Evolutionary conservation across 768 basidiomycete species (phyloP).

Genomic region (Udeniomyces megalosporus): DNA sequence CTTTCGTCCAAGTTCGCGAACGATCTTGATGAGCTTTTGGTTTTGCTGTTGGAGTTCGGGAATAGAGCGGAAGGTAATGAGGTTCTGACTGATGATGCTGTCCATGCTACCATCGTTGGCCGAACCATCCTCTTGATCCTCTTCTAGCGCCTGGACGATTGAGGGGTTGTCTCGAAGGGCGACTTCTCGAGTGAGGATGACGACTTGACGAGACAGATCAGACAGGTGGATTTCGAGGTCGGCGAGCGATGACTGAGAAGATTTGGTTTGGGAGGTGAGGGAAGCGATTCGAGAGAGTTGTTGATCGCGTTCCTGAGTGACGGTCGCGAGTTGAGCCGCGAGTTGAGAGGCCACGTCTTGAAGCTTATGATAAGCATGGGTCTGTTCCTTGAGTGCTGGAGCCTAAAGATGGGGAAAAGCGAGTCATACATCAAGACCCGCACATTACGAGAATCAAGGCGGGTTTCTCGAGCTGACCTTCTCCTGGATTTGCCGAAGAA

Average conservation of each 20-base stretch:
- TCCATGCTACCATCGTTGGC: slow-evolving; percentile 29
- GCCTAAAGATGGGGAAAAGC: no score
- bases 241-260: slow-evolving; percentile 23
- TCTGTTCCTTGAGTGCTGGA: slow-evolving; percentile 76
- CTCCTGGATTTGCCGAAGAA: slow-evolving; percentile 82
- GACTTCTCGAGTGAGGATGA: slow-evolving; percentile 58
- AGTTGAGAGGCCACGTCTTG: slow-evolving; percentile 65
- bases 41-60: slow-evolving; percentile 77
- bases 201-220: slow-evolving; percentile 73
- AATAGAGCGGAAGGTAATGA: slow-evolving; percentile 72
- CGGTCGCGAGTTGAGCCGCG: slow-evolving; percentile 57
- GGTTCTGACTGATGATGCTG: slow-evolving; percentile 67
- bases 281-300: slow-evolving; percentile 37
- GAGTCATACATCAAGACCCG: no score
- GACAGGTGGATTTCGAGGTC: slow-evolving; percentile 58
- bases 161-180: slow-evolving; percentile 68
- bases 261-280: slow-evolving; percentile 19
- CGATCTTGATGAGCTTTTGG: slow-evolving; percentile 66
- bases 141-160: slow-evolving; percentile 41
- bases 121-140: slow-evolving; percentile 24
- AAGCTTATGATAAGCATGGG: slow-evolving; percentile 70
- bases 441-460: no score
- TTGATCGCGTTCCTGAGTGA: slow-evolving; percentile 58
- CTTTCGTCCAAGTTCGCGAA: slow-evolving; percentile 62
- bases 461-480: slow-evolving; percentile 38